phyloP scores from a whole-genome alignment of 441 rosid species.

The Flueggea neowawraea region DNA sequence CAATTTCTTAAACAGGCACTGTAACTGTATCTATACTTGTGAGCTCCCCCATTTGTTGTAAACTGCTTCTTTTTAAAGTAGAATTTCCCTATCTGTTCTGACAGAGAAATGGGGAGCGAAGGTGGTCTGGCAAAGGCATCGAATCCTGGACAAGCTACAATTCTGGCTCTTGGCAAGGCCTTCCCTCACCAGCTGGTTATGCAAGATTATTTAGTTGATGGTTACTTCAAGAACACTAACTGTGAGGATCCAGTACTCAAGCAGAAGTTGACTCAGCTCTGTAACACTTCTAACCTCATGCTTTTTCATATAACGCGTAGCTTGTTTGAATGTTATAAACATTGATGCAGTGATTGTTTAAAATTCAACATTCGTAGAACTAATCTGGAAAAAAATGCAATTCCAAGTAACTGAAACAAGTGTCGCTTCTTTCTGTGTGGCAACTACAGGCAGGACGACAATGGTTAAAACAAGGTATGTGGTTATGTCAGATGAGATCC shows the following conservation, averaged over 20 bases:
- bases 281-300: constrained; percentile 28
- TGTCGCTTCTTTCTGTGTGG: constrained; percentile 2
- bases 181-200: constrained; percentile 97
- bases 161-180: constrained; percentile 89
- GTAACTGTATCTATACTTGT: constrained; percentile 14
- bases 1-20: neutral
- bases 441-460: constrained; percentile 80
- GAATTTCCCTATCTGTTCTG: too few species aligned
- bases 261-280: constrained; percentile 79
- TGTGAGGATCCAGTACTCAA: constrained; percentile 92
- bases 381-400: neutral
- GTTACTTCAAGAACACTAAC: constrained; percentile 86
- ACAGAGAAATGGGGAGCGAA: too few species aligned
- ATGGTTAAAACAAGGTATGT: constrained; percentile 94
- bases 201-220: constrained; percentile 95
- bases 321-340: too few species aligned
- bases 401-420: neutral
- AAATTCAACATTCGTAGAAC: neutral
- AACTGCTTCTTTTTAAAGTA: too few species aligned
- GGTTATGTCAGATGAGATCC: constrained; percentile 96
- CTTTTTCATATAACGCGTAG: too few species aligned
- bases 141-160: constrained; percentile 67
- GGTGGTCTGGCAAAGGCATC: constrained; percentile 34
- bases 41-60: too few species aligned
- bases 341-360: too few species aligned